Conservation (phyloP, 306 rosid genomes). For the Cicer judaicum region DNA sequence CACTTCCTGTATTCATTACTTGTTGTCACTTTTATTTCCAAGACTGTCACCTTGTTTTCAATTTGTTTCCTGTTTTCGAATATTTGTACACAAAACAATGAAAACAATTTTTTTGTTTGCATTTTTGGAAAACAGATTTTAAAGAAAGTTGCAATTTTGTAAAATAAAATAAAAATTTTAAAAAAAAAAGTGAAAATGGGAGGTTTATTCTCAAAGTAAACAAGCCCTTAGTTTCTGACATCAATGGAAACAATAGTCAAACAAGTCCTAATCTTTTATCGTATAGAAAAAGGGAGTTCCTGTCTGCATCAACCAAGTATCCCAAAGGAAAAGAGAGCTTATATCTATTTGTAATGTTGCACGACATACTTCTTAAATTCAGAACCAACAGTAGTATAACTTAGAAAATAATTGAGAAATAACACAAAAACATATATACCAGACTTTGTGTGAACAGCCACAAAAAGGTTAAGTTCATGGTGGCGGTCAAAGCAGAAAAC, state of each 20-base stretch:
- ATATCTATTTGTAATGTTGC: slow-evolving; percentile 22
- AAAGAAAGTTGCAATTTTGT: neutral
- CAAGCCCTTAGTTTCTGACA: neutral
- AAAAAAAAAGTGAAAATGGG: neutral
- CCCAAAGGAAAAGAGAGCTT: slow-evolving; percentile 36
- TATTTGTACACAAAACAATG: neutral
- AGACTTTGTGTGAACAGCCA: slow-evolving; percentile 57
- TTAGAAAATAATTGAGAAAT: slow-evolving; percentile 35
- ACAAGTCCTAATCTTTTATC: slow-evolving; percentile 34
- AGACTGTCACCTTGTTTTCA: neutral
- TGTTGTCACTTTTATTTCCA: neutral
- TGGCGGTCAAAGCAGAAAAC: slow-evolving; percentile 64
- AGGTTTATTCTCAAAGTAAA: neutral
- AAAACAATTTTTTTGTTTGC: too few species aligned
- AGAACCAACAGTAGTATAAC: slow-evolving; percentile 25
- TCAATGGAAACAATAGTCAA: slow-evolving; percentile 36
- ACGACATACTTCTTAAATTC: slow-evolving; percentile 23
- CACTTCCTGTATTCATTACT: neutral
- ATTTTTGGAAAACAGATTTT: too few species aligned
- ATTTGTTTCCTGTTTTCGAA: neutral
- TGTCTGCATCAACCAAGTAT: slow-evolving; percentile 3
- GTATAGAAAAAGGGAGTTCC: slow-evolving; percentile 5
- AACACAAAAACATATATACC: slow-evolving; percentile 55
- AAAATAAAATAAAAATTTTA: neutral
- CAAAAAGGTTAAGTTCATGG: slow-evolving; percentile 69